Evolutionary conservation across 208 protist genomes (phyloP), one percentile per base, ranked within the genome.

Genomic region (Acanthamoeba sp.): DNA sequence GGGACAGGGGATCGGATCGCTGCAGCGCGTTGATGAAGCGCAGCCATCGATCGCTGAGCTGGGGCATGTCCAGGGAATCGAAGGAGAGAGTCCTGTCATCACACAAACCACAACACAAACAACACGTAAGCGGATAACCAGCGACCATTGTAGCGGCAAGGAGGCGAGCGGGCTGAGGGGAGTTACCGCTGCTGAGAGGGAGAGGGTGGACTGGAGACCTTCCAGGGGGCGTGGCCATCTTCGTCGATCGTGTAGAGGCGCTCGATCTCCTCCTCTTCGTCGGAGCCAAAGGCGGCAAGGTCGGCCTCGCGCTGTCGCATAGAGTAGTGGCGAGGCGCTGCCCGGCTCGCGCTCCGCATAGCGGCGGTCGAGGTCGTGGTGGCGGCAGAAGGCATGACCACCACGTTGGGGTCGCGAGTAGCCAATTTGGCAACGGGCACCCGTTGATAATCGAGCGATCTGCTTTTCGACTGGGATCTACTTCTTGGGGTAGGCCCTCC

Each of bases 271-370:
- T 80, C 71, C 34, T 80, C 71, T 9, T 80, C 71, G 29, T 80
- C 71, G 22, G 71, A 80, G 3, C 71, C 32, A 6, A 48, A 27
- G 38, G 34, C 29, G 71, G 71, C 34, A 4, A 80, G 71, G 38
- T 48, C 71, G 71, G 71, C 71, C 71, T 80, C 71, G 22, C 71
- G 71, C 38, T 80, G 71, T 3, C 71, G 71, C 32, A 48, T 48
- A 16, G 71, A 48, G 71, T 69, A 69, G 29, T 69, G 29, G n/a
- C 59, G 59, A 12, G 52, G 52, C 0, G 32, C 32, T 29, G 34
- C 20, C 10, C 64, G 32, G 12, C 64, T 16, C n/a, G 64, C 64
- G 6, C 38, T 6, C 24, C n/a, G 34, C 71, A 45, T 80, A 2
- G 32, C 71, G 7, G 36, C 38, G 36, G 71, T 50, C 9, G 71